Conservation (phyloP, 108 stramenopile species). For the Asterionellopsis glacialis region DNA sequence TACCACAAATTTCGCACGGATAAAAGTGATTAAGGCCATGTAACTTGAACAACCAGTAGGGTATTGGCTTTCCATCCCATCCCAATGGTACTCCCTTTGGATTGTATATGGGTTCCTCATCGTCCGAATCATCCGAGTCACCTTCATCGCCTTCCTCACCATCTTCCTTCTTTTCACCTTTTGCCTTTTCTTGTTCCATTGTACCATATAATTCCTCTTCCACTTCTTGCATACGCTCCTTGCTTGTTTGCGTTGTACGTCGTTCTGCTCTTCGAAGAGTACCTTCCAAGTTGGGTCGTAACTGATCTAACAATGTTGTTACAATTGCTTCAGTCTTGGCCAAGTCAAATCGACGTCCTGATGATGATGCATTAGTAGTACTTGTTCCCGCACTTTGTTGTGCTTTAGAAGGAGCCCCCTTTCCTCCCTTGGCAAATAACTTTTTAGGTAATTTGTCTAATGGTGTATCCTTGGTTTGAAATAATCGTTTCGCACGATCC, state of each 20-base stretch:
- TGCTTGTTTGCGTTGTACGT: slow-evolving; percentile 84
- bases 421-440: slow-evolving; percentile 45
- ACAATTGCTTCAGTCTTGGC: slow-evolving; percentile 72
- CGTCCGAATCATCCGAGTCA: slow-evolving; percentile 67
- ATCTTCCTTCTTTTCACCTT: slow-evolving; percentile 20
- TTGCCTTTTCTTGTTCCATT: background rate
- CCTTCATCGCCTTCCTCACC: slow-evolving; percentile 39
- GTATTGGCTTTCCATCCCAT: slow-evolving; percentile 99
- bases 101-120: slow-evolving; percentile 97
- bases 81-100: slow-evolving; percentile 97
- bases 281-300: slow-evolving; percentile 84
- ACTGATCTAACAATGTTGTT: slow-evolving; percentile 72
- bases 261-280: slow-evolving; percentile 86
- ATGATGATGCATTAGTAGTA: slow-evolving; percentile 5
- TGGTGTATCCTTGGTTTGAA: slow-evolving; percentile 82
- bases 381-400: slow-evolving; percentile 2
- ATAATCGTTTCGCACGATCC: slow-evolving; percentile 89
- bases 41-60: slow-evolving; percentile 99
- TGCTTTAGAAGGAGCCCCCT: too few species aligned
- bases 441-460: slow-evolving; percentile 82
- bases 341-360: slow-evolving; percentile 60
- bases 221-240: slow-evolving; percentile 89
- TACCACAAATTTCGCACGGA: slow-evolving; percentile 98
- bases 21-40: slow-evolving; percentile 98
- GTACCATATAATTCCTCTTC: slow-evolving; percentile 75